A percentile compares a stretch with the other conserved stretches of the same genome.
These are phyloP conservation scores for Ustanciosporium gigantosporum DNA, from an alignment of 1,284 basidiomycete species.

Conservation along the genomic window DNA sequence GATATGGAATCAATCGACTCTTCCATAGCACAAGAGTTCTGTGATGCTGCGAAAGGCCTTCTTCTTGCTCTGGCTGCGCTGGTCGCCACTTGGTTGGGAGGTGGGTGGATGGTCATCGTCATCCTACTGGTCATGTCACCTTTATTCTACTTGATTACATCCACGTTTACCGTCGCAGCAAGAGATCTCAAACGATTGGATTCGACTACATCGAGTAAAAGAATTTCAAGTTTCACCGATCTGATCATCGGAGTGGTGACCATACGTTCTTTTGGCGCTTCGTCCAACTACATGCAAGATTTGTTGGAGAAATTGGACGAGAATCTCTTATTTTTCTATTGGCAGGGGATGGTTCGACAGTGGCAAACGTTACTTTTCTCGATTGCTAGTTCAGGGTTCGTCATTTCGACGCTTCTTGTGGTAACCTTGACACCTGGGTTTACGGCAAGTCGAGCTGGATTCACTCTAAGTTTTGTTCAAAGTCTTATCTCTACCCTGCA, in stretches of 20 bases:
- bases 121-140: slow-evolving; percentile 63
- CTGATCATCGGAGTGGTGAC: slow-evolving; percentile 83
- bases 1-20: slow-evolving; percentile 89
- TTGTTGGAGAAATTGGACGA: slow-evolving; percentile 71
- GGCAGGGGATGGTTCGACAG: slow-evolving; percentile 77
- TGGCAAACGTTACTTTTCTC: slow-evolving; percentile 77
- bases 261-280: slow-evolving; percentile 73
- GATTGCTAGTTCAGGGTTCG: slow-evolving; percentile 47
- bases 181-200: slow-evolving; percentile 83
- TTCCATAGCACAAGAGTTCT: slow-evolving; percentile 61
- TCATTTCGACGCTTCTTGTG: slow-evolving; percentile 47
- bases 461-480: slow-evolving; percentile 52
- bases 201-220: slow-evolving; percentile 69
- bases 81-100: slow-evolving; percentile 70
- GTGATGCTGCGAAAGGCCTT: slow-evolving; percentile 49
- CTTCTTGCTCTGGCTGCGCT: slow-evolving; percentile 64
- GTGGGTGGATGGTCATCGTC: slow-evolving; percentile 71
- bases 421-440: slow-evolving; percentile 23
- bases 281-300: slow-evolving; percentile 65
- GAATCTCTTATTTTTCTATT: slow-evolving; percentile 86
- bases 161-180: slow-evolving; percentile 81
- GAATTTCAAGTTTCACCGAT: slow-evolving; percentile 84
- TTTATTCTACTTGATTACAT: slow-evolving; percentile 60
- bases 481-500: slow-evolving; percentile 38
- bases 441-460: slow-evolving; percentile 31